Conservation (phyloP, 2,329 filamentous ascomycete genomes). For the Penicillium frequentans region DNA sequence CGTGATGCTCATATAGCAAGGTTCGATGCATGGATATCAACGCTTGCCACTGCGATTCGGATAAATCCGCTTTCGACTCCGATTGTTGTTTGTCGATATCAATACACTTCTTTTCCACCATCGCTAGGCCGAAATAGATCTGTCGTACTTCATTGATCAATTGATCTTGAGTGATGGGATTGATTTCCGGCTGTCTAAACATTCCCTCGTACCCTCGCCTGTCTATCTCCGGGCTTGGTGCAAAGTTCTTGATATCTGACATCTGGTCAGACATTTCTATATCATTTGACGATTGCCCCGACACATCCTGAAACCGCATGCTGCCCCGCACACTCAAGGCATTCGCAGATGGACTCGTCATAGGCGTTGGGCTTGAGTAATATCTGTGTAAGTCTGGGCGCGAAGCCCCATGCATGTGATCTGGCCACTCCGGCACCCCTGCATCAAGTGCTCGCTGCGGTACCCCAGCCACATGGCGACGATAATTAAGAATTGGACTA, state of each 20-base stretch:
- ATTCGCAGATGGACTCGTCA: neutral
- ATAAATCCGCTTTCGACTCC: conserved; percentile 36
- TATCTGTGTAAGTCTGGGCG: neutral
- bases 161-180: conserved; percentile 74
- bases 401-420: neutral
- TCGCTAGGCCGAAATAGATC: conserved; percentile 72
- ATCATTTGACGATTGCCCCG: neutral
- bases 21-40: conserved; percentile 80
- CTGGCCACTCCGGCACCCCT: neutral
- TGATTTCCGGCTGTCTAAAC: conserved; percentile 61
- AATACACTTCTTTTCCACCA: conserved; percentile 86
- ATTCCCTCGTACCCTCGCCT: conserved; percentile 30
- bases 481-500: neutral
- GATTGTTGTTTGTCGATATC: conserved; percentile 69
- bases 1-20: conserved; percentile 76
- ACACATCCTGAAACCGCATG: neutral
- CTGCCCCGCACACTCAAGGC: neutral
- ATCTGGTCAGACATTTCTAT: neutral
- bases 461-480: neutral
- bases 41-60: conserved; percentile 74
- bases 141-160: conserved; percentile 69
- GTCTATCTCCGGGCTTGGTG: neutral
- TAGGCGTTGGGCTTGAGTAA: neutral
- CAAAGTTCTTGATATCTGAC: neutral
- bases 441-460: neutral